Base-by-base conservation (phyloP, 2,329 filamentous ascomycete species). In the Lachnellula suecica region DNA sequence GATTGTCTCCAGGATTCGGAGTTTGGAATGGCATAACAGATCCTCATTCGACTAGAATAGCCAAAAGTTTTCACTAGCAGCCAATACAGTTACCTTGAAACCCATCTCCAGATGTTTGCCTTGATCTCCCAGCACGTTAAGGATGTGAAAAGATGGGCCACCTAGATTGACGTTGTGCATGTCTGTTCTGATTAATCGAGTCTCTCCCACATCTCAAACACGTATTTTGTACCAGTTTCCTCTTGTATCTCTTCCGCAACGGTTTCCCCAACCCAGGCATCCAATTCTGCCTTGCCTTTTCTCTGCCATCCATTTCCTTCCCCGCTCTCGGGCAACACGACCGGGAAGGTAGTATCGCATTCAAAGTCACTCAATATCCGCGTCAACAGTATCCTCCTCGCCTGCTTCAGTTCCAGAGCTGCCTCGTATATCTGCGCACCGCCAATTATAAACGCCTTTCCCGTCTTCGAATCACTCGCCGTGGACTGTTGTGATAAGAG, bases 371-470 rank as follows among this genome's bases (percentile, higher is more conserved):
- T 74, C 58, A 79, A 65, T 31, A 95, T 80, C 58, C 81, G 78
- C 46, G 89, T 94, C 59, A 93, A 72, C 55, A 94, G 70, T 49
- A 94, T 79, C 37, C 84, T 74, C 62, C 74, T 78, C 38, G 84
- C 76, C 68, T 83, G 77, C 38, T 70, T 66, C 52, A 83, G 63
- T 60, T 72, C 67, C 65, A 97, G 74, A 13, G 90, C 86, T 20
- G 85, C 80, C 35, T 74, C 76, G 71, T 97, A 99, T 59, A 97
- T 86, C 72, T 91, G 87, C 51, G 84, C 88, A 4, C 94, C 94
- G 22, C 94, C 94, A 63, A 99, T 97, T 40, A 97, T 82, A 70
- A 92, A 97, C 3, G 91, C 78, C 61, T 52, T 61, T 34, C 49
- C 24, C 4, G n/a, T 23, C 9, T 23, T 48, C 11, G n/a, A 17